phyloP scores from a whole-genome alignment of 345 rosid genomes.

The Acer yangbiense region DNA sequence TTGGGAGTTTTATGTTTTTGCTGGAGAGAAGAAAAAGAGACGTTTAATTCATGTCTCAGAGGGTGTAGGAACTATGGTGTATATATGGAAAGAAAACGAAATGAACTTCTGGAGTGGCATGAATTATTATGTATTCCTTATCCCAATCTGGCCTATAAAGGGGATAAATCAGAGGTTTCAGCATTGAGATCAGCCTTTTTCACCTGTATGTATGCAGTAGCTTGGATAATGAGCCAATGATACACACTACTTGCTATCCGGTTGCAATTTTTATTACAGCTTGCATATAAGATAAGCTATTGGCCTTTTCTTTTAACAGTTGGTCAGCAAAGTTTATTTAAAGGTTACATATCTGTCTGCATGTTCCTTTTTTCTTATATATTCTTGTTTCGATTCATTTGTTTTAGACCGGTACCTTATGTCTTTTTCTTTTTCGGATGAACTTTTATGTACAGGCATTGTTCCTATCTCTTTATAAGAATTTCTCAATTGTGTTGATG shows the following conservation, averaged over 20 bases:
- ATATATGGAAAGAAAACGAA: background rate
- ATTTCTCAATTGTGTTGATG: constrained; percentile 66
- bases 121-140: background rate
- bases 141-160: background rate
- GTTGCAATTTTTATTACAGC: background rate
- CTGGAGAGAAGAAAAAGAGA: background rate
- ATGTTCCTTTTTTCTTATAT: background rate
- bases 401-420: background rate
- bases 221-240: background rate
- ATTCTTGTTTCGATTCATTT: constrained; percentile 3
- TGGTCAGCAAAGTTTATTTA: background rate
- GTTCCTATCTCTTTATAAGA: constrained; percentile 63
- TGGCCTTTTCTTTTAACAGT: background rate
- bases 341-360: background rate
- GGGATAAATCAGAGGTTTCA: background rate
- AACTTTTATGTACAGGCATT: constrained; percentile 46
- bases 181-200: background rate
- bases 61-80: background rate
- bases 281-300: background rate
- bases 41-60: background rate
- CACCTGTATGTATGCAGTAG: background rate
- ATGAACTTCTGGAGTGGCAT: background rate
- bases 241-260: background rate
- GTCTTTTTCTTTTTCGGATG: background rate
- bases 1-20: background rate